Base-by-base conservation (phyloP, 2,329 filamentous ascomycete species). In the Hymenoscyphus scutula region DNA sequence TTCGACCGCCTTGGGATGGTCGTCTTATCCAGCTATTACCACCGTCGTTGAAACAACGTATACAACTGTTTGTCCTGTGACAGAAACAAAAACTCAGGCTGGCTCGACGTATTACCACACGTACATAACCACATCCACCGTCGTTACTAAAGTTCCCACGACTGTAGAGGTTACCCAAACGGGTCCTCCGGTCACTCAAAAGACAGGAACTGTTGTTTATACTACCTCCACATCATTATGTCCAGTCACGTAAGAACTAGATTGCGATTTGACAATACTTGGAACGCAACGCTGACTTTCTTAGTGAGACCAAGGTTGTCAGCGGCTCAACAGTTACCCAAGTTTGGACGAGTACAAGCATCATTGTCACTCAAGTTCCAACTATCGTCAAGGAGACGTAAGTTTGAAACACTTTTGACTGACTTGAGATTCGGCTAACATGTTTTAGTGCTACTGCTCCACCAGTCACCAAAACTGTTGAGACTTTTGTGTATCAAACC, bases 101-200 rank as follows among this genome's bases (percentile, higher is more conserved):
- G 77, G 77, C 19, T 73, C 61, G 4, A 78, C 77, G 7, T 74
- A 77, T 58, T 75, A 76, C 2, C 74, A 74, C 4, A 77, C 76
- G 5, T 81, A 78, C 66, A 78, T 76, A 15, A 79, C 80, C 1
- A 79, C 78, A 27, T 59, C 58, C 2, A 51, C 41, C 13, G 15
- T 59, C 11, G 45, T 59, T 19, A 37, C 45, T 3, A 17, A 34
- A 3, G 41, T 27, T 51, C 34, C 34, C 15, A 37, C 54, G 17
- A 34, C 25, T 48, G 25, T 58, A 7, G 56, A 48, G 25, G 56
- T 51, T 10, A 54, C 53, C 4, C 17, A 54, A 11, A 54, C 53
- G 5, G 29, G 53, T 30, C 53, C 53, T 8, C 23, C 53, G 3
- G 53, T 54, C 17, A 51, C 45, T 5, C 8, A 51, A 23, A 51